phyloP scores from a whole-genome alignment of 805 yeast genomes.

The Priceomyces castillae region DNA sequence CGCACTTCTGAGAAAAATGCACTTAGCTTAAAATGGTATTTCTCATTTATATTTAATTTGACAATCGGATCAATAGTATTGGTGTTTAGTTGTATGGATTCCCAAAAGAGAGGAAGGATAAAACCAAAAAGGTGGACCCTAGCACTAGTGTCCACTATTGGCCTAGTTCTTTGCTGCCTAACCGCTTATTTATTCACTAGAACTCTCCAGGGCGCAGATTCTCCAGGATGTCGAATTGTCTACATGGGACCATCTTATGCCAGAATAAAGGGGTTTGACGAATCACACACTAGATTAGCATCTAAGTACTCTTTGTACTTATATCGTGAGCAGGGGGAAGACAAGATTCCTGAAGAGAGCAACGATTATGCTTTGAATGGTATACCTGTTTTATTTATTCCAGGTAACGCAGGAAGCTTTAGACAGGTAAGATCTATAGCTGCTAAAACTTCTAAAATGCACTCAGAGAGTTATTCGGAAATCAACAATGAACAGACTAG shows the following conservation, averaged over 20 bases:
- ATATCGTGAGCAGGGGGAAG: conserved; percentile 80
- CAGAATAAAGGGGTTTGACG: conserved; percentile 67
- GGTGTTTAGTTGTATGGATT: conserved; percentile 4
- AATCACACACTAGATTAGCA: conserved; percentile 65
- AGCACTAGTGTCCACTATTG: conserved; percentile 14
- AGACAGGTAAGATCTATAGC: conserved; percentile 92
- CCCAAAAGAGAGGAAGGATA: conserved; percentile 8
- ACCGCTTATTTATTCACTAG: conserved; percentile 15
- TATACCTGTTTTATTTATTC: conserved; percentile 87
- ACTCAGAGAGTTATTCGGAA: conserved; percentile 33
- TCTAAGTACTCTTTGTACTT: conserved; percentile 80
- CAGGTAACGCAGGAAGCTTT: conserved; percentile 96
- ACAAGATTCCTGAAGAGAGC: conserved; percentile 47
- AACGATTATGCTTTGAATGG: conserved; percentile 48
- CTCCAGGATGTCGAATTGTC: conserved; percentile 57
- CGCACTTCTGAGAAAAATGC: no score
- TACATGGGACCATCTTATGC: conserved; percentile 87
- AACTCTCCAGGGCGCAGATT: conserved; percentile 28
- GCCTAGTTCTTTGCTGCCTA: conserved; percentile 13
- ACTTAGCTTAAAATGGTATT: no score
- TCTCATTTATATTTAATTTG: no score
- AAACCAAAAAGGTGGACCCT: conserved; percentile 10
- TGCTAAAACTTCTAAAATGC: conserved; percentile 64
- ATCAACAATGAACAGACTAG: conserved; percentile 30
- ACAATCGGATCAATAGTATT: no score